These are phyloP conservation scores for Mortierella sp. DNA, from an alignment of 371 early-diverging fungal species.

Conservation along the genomic window DNA sequence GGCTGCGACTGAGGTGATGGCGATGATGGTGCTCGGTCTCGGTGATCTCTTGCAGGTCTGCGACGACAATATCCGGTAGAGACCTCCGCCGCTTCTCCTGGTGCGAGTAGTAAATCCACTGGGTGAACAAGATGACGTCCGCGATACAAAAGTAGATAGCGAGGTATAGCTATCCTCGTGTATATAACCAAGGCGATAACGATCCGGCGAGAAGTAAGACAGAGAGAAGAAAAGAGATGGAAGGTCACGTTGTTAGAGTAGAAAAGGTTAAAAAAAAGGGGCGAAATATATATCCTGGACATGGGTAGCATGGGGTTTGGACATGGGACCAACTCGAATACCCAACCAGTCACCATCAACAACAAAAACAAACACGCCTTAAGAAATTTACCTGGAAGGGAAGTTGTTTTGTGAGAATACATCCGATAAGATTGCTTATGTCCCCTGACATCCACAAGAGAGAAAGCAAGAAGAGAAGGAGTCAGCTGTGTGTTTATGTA, in stretches of 20 bases:
- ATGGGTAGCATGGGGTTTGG: slow-evolving; percentile 17
- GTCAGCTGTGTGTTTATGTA: background rate
- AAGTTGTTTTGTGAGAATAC: slow-evolving; percentile 75
- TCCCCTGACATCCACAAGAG: slow-evolving; percentile 67
- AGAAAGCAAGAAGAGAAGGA: slow-evolving; percentile 1
- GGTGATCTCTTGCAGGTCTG: slow-evolving; percentile 28
- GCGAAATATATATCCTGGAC: background rate
- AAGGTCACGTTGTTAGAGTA: slow-evolving; percentile 3
- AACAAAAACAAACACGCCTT: background rate
- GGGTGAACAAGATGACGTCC: slow-evolving; percentile 62
- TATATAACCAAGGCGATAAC: background rate
- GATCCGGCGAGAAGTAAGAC: background rate
- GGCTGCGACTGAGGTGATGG: background rate
- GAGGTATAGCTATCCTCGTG: slow-evolving; percentile 57
- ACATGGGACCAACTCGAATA: slow-evolving; percentile 12
- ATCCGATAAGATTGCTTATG: slow-evolving; percentile 77
- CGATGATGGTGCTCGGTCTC: slow-evolving; percentile 29
- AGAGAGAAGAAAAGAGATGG: background rate
- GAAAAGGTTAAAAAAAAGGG: background rate
- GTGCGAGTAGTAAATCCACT: slow-evolving; percentile 65
- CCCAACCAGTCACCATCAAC: background rate
- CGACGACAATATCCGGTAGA: slow-evolving; percentile 22
- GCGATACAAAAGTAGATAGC: slow-evolving; percentile 68
- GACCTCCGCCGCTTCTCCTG: slow-evolving; percentile 21
- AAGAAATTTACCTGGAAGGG: slow-evolving; percentile 71